Conservation (phyloP, 805 yeast species). For the Yarrowia phangngaensis region DNA sequence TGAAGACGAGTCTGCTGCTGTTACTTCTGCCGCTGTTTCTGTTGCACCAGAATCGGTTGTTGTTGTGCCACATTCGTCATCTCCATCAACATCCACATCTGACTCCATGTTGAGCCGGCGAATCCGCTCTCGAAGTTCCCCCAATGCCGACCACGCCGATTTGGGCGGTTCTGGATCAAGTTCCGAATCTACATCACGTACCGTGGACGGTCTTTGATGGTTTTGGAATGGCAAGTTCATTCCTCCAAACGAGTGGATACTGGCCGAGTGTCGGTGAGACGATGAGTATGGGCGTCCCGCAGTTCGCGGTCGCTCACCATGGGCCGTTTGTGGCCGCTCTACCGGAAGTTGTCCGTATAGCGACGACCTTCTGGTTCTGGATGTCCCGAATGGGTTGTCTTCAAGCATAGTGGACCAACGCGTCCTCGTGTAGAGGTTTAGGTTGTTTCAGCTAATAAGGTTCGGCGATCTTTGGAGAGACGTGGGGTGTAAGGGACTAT, state of each 20-base stretch:
- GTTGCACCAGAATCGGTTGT: slow-evolving; percentile 5
- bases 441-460: no score
- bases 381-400: slow-evolving; percentile 6
- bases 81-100: slow-evolving; percentile 2
- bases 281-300: slow-evolving; percentile 22
- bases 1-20: no score
- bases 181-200: slow-evolving; percentile 4
- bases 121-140: slow-evolving; percentile 13
- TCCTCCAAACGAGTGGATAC: slow-evolving; percentile 5
- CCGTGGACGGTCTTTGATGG: slow-evolving; percentile 2
- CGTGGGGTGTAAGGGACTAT: no score
- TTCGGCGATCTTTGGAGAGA: no score
- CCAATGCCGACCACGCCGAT: slow-evolving; percentile 12
- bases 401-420: no score
- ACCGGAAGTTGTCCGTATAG: not conserved
- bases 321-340: slow-evolving; percentile 6
- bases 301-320: slow-evolving; percentile 4
- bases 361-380: slow-evolving; percentile 20
- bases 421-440: no score
- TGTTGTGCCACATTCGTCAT: slow-evolving; percentile 1
- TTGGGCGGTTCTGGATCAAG: not conserved
- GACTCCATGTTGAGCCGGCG: slow-evolving; percentile 23
- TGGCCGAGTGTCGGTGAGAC: slow-evolving; percentile 1
- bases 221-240: not conserved
- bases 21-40: not conserved